phyloP scores from a whole-genome alignment of 2,329 filamentous ascomycete species.

The Penicillium janthinellum region DNA sequence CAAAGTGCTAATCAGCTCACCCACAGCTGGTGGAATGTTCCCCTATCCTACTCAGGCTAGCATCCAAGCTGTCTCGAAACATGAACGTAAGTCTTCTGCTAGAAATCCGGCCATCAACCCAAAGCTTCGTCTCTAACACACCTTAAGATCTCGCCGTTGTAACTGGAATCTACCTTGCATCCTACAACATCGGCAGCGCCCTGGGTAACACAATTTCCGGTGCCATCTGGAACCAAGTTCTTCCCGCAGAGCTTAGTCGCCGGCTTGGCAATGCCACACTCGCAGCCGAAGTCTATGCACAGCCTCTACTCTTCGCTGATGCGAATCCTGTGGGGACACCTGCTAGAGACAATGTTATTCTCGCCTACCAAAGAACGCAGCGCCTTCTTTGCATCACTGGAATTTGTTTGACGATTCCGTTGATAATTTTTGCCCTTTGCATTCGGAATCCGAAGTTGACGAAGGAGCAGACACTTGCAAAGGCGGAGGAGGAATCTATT shows the following conservation, averaged over 20 bases:
- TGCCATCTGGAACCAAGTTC: constrained; percentile 63
- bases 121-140: background rate
- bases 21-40: constrained; percentile 61
- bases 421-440: constrained; percentile 50
- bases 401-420: constrained; percentile 50
- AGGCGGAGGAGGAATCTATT: constrained; percentile 1
- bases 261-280: constrained; percentile 43
- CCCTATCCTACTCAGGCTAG: constrained; percentile 54
- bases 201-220: constrained; percentile 63
- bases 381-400: constrained; percentile 54
- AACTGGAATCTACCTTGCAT: constrained; percentile 63
- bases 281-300: constrained; percentile 45
- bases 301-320: constrained; percentile 34
- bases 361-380: constrained; percentile 51
- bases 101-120: background rate
- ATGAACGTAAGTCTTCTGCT: constrained; percentile 43
- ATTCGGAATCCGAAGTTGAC: constrained; percentile 51
- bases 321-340: constrained; percentile 49
- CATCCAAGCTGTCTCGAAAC: constrained; percentile 54
- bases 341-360: constrained; percentile 47
- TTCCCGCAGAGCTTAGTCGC: constrained; percentile 50
- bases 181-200: constrained; percentile 65
- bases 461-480: constrained; percentile 43
- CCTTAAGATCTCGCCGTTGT: constrained; percentile 56
- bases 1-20: background rate